phyloP scores from a whole-genome alignment of 2,329 filamentous ascomycete species.

The Eutypella sp. region DNA sequence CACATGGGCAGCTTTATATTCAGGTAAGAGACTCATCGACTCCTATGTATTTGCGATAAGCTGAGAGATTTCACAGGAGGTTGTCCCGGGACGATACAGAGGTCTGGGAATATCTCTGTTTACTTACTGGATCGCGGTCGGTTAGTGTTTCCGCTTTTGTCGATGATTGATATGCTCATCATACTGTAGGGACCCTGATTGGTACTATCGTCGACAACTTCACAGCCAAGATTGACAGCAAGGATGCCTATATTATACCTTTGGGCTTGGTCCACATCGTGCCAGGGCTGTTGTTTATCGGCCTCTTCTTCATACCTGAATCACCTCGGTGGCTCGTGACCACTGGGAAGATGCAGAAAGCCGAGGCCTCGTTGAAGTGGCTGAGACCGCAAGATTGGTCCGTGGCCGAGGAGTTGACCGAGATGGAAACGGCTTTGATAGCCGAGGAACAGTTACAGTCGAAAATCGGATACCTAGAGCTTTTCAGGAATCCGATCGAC shows the following conservation, averaged over 20 bases:
- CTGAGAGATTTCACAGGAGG: conserved; percentile 30
- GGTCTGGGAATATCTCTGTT: conserved; percentile 43
- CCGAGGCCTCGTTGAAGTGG: conserved; percentile 27
- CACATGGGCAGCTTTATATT: conserved; percentile 24
- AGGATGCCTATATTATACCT: conserved; percentile 22
- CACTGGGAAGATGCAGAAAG: conserved; percentile 24
- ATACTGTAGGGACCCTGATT: conserved; percentile 38
- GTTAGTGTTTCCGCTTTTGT: conserved; percentile 28
- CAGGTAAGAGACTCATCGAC: conserved; percentile 7
- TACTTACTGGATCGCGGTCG: conserved; percentile 43
- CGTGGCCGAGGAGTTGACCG: conserved; percentile 28
- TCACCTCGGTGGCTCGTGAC: conserved; percentile 37
- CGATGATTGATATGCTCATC: conserved; percentile 1
- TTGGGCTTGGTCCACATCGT: conserved; percentile 28
- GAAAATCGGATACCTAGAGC: conserved; percentile 36
- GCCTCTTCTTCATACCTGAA: conserved; percentile 35
- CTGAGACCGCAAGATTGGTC: conserved; percentile 27
- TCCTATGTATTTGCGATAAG: background rate
- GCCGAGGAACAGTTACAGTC: conserved; percentile 26
- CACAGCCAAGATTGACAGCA: conserved; percentile 17
- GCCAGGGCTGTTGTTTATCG: conserved; percentile 30
- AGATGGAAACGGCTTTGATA: conserved; percentile 33
- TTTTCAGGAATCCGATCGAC: conserved; percentile 48
- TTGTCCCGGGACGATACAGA: conserved; percentile 40
- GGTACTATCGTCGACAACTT: conserved; percentile 49